phyloP scores from a whole-genome alignment of 176 grass and related monocot species.

The Rhynchospora breviuscula region DNA sequence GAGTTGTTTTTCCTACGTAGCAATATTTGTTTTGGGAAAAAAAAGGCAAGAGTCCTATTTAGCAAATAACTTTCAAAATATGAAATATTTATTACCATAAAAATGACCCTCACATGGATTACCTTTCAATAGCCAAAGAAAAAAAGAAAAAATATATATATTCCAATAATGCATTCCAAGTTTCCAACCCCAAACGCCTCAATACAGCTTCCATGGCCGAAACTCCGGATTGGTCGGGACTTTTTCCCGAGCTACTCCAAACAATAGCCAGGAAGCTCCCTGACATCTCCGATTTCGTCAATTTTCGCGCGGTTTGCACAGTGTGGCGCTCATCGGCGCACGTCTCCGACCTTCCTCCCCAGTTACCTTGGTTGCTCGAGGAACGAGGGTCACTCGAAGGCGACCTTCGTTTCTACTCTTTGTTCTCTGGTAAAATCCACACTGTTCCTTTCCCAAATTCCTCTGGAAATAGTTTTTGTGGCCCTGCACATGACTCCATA shows the following conservation, averaged over 20 bases:
- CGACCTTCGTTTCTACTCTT: constrained; percentile 21
- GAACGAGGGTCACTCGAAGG: not conserved
- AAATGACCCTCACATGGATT: too few species aligned
- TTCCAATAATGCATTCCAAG: too few species aligned
- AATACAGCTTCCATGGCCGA: not conserved
- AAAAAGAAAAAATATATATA: too few species aligned
- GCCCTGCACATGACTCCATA: not conserved
- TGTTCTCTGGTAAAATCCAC: constrained; percentile 13
- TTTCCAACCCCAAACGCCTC: not conserved
- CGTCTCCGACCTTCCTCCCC: not conserved
- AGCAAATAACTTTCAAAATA: too few species aligned
- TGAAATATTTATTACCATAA: too few species aligned
- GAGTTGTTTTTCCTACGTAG: too few species aligned
- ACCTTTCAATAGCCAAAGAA: too few species aligned
- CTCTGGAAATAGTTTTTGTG: not conserved
- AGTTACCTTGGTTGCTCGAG: constrained; percentile 2
- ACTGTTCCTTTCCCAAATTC: not conserved
- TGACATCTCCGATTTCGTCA: constrained; percentile 13
- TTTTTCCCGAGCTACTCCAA: not conserved
- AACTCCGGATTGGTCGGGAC: not conserved
- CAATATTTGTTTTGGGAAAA: too few species aligned
- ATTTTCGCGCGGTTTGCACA: not conserved
- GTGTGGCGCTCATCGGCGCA: not conserved
- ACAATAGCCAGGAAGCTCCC: constrained; percentile 7
- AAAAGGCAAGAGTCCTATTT: too few species aligned